Percentiles rank a stretch among this genome's conserved stretches.
Conservation (phyloP, 495 filamentous ascomycete species). For the Aspergillus saccharolyticus region DNA sequence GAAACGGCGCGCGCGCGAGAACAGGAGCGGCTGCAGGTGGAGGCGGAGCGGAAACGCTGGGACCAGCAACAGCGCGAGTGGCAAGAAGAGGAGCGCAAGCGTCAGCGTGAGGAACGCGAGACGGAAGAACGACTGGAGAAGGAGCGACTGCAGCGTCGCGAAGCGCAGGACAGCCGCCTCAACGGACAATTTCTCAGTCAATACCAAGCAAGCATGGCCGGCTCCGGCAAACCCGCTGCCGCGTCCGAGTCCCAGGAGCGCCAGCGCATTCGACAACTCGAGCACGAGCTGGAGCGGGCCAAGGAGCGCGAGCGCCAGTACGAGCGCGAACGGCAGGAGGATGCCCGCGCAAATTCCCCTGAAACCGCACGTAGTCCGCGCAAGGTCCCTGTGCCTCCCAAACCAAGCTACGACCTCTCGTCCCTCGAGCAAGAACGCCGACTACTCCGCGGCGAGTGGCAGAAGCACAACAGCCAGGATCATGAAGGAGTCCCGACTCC, state of each 20-base stretch:
- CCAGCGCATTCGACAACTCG: slow-evolving; percentile 74
- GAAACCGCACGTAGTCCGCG: slow-evolving; percentile 30
- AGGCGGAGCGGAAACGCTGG: slow-evolving; percentile 77
- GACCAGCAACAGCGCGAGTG: slow-evolving; percentile 78
- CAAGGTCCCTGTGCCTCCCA: slow-evolving; percentile 45
- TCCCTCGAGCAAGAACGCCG: slow-evolving; percentile 73
- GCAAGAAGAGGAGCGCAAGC: slow-evolving; percentile 73
- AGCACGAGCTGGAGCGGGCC: slow-evolving; percentile 78
- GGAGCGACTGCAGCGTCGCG: slow-evolving; percentile 58
- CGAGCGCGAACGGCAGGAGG: slow-evolving; percentile 68
- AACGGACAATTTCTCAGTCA: slow-evolving; percentile 83
- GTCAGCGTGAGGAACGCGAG: slow-evolving; percentile 68
- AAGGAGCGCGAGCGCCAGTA: slow-evolving; percentile 84
- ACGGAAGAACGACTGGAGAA: slow-evolving; percentile 59
- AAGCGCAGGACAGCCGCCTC: slow-evolving; percentile 58
- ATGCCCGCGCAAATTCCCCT: slow-evolving; percentile 31
- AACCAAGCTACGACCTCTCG: slow-evolving; percentile 57
- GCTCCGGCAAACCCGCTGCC: slow-evolving; percentile 2
- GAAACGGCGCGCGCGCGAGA: slow-evolving; percentile 65
- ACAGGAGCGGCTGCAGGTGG: slow-evolving; percentile 60
- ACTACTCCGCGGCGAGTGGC: slow-evolving; percentile 66
- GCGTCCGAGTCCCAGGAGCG: slow-evolving; percentile 41
- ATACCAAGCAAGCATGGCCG: slow-evolving; percentile 58
- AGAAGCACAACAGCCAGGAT: slow-evolving; percentile 47
- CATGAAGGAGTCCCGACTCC: background rate